phyloP scores from a whole-genome alignment of 225 moss, liverwort and hornwort genomes.

The Pseudisothecium myosuroides region DNA sequence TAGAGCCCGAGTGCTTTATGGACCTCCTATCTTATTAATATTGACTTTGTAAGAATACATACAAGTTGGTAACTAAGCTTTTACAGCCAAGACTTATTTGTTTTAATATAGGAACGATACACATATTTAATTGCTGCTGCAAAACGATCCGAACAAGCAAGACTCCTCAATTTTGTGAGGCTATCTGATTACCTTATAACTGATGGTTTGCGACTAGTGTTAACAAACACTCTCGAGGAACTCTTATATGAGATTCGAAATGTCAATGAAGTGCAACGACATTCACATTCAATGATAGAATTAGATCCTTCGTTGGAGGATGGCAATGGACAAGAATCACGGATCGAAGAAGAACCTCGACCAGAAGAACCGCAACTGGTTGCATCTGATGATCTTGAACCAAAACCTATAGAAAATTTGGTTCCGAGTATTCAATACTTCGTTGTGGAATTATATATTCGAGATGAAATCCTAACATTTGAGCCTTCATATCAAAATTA shows the following conservation, averaged over 20 bases:
- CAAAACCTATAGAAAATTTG: not conserved
- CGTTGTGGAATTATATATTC: constrained; percentile 39
- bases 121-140: constrained; percentile 66
- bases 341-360: not conserved
- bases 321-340: not conserved
- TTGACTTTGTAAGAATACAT: not conserved
- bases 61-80: not conserved
- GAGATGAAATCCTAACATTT: constrained; percentile 22
- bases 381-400: too few relatives aligned
- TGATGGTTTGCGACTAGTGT: constrained; percentile 33
- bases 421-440: constrained; percentile 18
- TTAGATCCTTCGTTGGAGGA: not conserved
- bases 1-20: not conserved
- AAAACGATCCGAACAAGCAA: constrained; percentile 56
- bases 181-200: constrained; percentile 61
- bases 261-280: not conserved
- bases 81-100: not conserved
- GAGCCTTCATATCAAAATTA: constrained; percentile 3
- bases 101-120: constrained; percentile 34
- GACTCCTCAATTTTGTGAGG: constrained; percentile 61
- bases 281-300: not conserved
- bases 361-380: fast-evolving
- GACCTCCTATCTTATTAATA: not conserved
- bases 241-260: constrained; percentile 11
- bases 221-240: constrained; percentile 45